Base-by-base conservation (phyloP, 208 protist species). In the Leishmania tropica region DNA sequence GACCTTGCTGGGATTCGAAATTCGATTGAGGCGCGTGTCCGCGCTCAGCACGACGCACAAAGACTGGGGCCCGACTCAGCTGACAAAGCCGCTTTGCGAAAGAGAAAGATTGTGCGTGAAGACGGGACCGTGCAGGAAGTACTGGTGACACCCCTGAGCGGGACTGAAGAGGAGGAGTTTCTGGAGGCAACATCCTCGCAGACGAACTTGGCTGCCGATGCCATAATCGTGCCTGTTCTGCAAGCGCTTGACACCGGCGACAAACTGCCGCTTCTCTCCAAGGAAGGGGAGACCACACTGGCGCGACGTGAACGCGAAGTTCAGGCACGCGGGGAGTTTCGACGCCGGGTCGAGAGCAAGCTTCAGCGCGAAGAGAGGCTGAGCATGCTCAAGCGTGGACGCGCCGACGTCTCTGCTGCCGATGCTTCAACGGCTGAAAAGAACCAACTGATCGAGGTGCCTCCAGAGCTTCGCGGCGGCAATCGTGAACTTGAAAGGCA, bases 121-220 rank as follows among this genome's bases (percentile, higher is more conserved):
- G 89, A 95, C 74, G 92, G 89, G 17, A 89, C 79, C 45, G 74
- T 93, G 6, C 74, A 85, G 47, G 87, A 95, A 68, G 88, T 93
- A n/a, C 64, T 89, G 11, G 81, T 86, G 28, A 90, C 85, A 28
- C 85, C 89, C 17, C 51, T 92, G 21, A 77, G 53, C 56, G 87
- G 87, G 70, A 85, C 89, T 42, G 83, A 84, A 37, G 86, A 88
- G 58, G 64, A 73, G 1, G 80, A 83, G 76, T 90, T 88, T 53
- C 75, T 86, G 10, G 71, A 76, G 0, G 60, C 77, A 47, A 86
- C 65, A 37, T 78, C 70, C 31, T 67, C 47, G 6, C 74, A 65
- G 60, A 42, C 67, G 7, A 42, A 45, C 10, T 70, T 42, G 21
- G n/a, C 35, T 37, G n/a, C 56, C 5, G 70, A 83, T 47, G 54